Percentiles rank a stretch among this genome's conserved stretches.
phyloP scores from a whole-genome alignment of 208 protist genomes.

The Leishmania aethiopica region DNA sequence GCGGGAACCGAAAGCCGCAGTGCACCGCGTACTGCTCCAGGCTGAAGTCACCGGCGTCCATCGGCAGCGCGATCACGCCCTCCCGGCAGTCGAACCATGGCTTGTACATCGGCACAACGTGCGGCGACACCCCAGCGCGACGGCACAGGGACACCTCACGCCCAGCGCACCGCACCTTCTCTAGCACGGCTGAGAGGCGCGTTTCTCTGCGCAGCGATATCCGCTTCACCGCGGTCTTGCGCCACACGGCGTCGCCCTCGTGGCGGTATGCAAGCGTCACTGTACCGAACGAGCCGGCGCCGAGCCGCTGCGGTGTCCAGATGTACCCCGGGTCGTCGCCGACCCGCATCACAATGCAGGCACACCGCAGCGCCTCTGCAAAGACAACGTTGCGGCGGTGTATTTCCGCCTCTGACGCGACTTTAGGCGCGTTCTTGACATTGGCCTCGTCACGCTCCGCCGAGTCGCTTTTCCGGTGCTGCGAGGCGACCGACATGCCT shows the following conservation, averaged over 20 bases:
- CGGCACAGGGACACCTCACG: slow-evolving; percentile 13
- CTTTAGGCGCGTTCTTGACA: not conserved
- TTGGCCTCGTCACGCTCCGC: not conserved
- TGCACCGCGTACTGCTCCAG: slow-evolving; percentile 8
- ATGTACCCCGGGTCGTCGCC: slow-evolving; percentile 9
- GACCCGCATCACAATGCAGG: slow-evolving; percentile 1
- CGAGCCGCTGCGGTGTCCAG: not conserved
- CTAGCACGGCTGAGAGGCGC: not conserved
- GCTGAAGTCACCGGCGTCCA: slow-evolving; percentile 18
- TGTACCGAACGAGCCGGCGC: slow-evolving; percentile 9
- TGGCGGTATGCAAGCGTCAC: slow-evolving; percentile 13
- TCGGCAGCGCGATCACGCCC: slow-evolving; percentile 5
- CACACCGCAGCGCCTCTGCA: not conserved
- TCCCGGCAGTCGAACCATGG: slow-evolving; percentile 15
- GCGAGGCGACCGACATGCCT: not conserved
- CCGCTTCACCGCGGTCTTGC: slow-evolving; percentile 7
- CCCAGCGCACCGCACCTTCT: not conserved
- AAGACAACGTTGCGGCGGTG: not conserved
- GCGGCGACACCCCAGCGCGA: not conserved
- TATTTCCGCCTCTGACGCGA: not conserved
- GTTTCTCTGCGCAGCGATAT: slow-evolving; percentile 3
- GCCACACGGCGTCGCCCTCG: not conserved
- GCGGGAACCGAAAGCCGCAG: slow-evolving; percentile 1
- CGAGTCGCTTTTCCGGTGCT: no score
- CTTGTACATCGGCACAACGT: slow-evolving; percentile 10